A percentile compares a stretch with the other conserved stretches of the same genome.
Evolutionary conservation across 805 yeast species (phyloP).

Genomic region (Saccharomycopsis microspora): DNA sequence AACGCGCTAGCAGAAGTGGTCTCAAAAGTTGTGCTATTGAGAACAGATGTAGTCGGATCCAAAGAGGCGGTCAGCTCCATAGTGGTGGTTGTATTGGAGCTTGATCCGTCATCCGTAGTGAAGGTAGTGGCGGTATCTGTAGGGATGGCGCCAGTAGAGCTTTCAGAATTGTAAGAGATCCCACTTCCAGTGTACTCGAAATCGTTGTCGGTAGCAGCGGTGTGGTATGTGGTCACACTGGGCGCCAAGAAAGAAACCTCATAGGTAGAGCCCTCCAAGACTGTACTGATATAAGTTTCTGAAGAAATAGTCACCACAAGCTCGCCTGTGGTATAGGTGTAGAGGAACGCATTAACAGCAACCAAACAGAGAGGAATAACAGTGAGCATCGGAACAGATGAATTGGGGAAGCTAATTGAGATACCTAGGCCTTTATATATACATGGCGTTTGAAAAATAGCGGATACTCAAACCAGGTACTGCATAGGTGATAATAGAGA

Average conservation of each 20-base stretch:
- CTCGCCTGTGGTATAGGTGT: slow-evolving; percentile 15
- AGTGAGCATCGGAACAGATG: neutral
- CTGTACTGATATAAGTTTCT: slow-evolving; percentile 12
- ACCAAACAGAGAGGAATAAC: neutral
- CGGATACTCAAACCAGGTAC: too few species aligned
- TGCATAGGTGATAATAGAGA: too few species aligned
- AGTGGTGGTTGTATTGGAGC: neutral
- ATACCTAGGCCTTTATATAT: too few species aligned
- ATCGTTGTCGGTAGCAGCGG: slow-evolving; percentile 4
- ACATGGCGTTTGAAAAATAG: too few species aligned
- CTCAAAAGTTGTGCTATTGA: neutral
- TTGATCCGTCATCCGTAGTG: neutral
- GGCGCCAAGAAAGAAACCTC: slow-evolving; percentile 14
- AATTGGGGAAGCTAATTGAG: neutral
- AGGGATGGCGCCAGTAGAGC: neutral
- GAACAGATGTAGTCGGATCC: neutral
- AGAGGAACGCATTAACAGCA: slow-evolving; percentile 7
- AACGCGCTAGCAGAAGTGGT: neutral
- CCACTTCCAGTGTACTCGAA: neutral
- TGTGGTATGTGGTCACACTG: slow-evolving; percentile 12
- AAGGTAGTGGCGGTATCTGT: slow-evolving; percentile 12
- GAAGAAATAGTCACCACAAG: slow-evolving; percentile 8
- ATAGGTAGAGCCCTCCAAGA: slow-evolving; percentile 11
- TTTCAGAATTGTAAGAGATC: neutral
- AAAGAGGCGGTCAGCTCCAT: neutral